Evolutionary conservation across 768 basidiomycete genomes (phyloP), one percentile per base, ranked within the genome.

Genomic region (Chalciporus chontae): DNA sequence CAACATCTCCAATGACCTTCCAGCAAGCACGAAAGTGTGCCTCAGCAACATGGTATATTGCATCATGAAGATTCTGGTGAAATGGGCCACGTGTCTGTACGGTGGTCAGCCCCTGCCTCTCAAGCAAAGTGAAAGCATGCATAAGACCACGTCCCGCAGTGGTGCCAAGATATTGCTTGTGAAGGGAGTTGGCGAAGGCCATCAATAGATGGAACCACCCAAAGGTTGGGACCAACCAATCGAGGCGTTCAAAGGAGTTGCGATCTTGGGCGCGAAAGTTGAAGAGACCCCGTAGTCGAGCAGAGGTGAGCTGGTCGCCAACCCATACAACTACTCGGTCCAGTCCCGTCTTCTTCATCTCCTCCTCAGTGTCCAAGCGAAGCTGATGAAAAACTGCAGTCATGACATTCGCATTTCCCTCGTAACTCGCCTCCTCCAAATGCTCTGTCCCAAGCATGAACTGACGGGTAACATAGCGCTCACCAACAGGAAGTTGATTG

Each of bases 121-220:
- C 45, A 1, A 67, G 53, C 3, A 59, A 8, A 7, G 53, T 58
- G 32, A 64, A 56, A 3, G 55, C 60, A 11, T 60, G 56, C 19
- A 48, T 45, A 2, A 67, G 55, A 1, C 64, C 62, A 9, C n/a
- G 15, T 0, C 52, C 53, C 3, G 45, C 40, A 19, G 23, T 32
- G 1, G 70, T 71, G 0, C 70, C 71, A n/a, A 24, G 24, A 24
- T 74, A 76, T 46, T 77, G 75, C 38, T 69, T 67, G 48, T 76
- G 70, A 0, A 77, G 40, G 0, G 73, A 73, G 38, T 69, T 67
- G 4, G 64, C 72, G 44, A 66, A 66, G 5, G 72, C 73, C 66
- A 78, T 74, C 23, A 55, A 36, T 0, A 67, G 50, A 47, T 78
- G 74, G 14, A 78, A 65, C 73, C 73, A 78, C 0, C 75, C 71